Evolutionary conservation across 768 basidiomycete species (phyloP).

Genomic region (Calvatia gigantea): DNA sequence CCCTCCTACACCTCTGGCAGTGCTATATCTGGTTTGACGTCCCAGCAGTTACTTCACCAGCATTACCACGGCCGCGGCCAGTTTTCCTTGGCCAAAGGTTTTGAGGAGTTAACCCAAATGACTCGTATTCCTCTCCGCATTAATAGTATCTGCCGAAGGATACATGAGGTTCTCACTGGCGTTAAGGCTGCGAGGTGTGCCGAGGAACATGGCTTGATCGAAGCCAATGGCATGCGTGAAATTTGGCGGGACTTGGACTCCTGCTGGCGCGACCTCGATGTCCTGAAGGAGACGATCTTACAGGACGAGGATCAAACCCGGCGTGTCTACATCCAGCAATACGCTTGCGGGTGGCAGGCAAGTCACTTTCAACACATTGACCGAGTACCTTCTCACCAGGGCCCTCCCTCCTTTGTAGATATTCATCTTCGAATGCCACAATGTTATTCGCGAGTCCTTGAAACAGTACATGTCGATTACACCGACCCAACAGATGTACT

Average conservation of each 20-base stretch:
- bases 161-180: conserved; percentile 79
- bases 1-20: conserved; percentile 24
- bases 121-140: conserved; percentile 61
- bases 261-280: conserved; percentile 84
- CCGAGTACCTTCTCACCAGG: conserved; percentile 13
- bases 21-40: conserved; percentile 23
- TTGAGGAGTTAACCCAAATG: conserved; percentile 5
- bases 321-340: conserved; percentile 45
- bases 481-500: conserved; percentile 31
- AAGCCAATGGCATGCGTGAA: conserved; percentile 62
- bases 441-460: conserved; percentile 82
- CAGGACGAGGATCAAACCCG: conserved; percentile 30
- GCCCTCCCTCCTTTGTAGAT: conserved; percentile 43
- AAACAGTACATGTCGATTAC: conserved; percentile 43
- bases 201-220: conserved; percentile 50
- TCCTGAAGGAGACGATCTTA: conserved; percentile 38
- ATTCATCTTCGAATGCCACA: conserved; percentile 90
- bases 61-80: conserved; percentile 5
- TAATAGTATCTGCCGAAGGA: conserved; percentile 70
- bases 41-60: conserved; percentile 28
- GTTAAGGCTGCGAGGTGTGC: conserved; percentile 61
- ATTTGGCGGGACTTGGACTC: conserved; percentile 84
- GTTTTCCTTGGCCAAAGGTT: background rate
- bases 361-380: conserved; percentile 20
- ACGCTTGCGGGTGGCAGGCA: conserved; percentile 86